Evolutionary conservation across 495 filamentous ascomycete genomes (phyloP).

Genomic region (Aspergillus egyptiacus): DNA sequence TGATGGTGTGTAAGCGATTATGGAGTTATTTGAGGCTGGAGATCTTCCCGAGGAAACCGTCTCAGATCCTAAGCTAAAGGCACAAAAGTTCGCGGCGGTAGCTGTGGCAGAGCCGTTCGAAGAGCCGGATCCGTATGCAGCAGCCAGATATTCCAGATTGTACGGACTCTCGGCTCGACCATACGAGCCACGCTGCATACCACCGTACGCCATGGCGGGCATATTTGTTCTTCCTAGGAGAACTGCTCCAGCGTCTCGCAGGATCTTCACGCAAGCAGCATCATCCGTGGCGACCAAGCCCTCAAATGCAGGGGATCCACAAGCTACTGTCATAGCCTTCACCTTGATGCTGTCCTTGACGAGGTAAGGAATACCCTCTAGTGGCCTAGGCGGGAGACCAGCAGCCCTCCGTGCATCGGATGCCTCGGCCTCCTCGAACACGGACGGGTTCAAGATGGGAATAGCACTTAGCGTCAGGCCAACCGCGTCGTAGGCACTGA

Average conservation of each 20-base stretch:
- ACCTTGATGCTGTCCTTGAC: conserved; percentile 71
- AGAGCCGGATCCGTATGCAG: conserved; percentile 33
- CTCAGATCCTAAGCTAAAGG: conserved; percentile 33
- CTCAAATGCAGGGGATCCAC: conserved; percentile 50
- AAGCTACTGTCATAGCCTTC: conserved; percentile 56
- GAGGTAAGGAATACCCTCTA: conserved; percentile 68
- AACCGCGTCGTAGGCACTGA: conserved; percentile 30
- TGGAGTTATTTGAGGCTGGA: conserved; percentile 33
- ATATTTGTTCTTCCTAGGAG: conserved; percentile 51
- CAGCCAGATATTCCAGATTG: conserved; percentile 27
- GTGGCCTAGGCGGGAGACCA: conserved; percentile 32
- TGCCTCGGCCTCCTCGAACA: conserved; percentile 27
- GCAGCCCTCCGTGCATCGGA: conserved; percentile 29
- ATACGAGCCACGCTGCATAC: conserved; percentile 36
- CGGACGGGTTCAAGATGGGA: conserved; percentile 26
- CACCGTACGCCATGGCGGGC: conserved; percentile 40
- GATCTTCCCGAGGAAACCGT: conserved; percentile 37
- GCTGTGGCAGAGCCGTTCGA: conserved; percentile 38
- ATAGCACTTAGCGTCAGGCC: conserved; percentile 29
- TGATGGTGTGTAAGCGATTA: conserved; percentile 35
- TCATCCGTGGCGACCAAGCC: conserved; percentile 59
- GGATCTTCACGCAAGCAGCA: conserved; percentile 53
- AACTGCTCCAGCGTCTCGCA: conserved; percentile 51
- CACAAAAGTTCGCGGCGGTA: conserved; percentile 30
- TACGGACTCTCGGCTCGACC: conserved; percentile 35